Percentiles rank a stretch among this genome's conserved stretches.
Conservation (phyloP, 768 basidiomycete genomes). For the Strobilomyces echinocephalus region DNA sequence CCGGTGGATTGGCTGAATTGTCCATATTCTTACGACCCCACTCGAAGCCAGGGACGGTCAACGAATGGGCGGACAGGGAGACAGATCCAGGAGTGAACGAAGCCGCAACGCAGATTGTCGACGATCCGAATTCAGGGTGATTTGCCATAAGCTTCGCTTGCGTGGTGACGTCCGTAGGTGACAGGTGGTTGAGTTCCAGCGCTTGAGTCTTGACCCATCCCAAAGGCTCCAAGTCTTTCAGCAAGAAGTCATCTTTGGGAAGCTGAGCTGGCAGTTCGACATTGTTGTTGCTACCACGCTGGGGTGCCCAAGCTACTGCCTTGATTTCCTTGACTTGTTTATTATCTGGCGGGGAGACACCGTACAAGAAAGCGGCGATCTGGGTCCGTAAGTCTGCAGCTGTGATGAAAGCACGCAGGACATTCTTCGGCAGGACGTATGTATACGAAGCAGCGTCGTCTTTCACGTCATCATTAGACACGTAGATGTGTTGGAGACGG, state of each 20-base stretch:
- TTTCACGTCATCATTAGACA: conserved; percentile 98
- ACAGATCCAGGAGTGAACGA: conserved; percentile 99
- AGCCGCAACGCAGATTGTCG: conserved; percentile 87
- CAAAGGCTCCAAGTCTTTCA: conserved; percentile 92
- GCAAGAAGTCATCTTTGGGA: conserved; percentile 90
- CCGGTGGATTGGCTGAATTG: conserved; percentile 76
- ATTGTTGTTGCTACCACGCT: conserved; percentile 91
- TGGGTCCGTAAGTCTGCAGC: conserved; percentile 94
- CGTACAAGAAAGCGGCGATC: conserved; percentile 91
- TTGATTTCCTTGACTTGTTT: conserved; percentile 99
- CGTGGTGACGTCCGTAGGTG: conserved; percentile 87
- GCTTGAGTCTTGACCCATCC: conserved; percentile 98
- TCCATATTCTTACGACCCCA: conserved; percentile 96
- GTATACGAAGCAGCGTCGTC: conserved; percentile 95
- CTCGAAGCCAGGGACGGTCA: conserved; percentile 91
- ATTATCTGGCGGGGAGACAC: conserved; percentile 90
- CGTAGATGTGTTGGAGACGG: conserved; percentile 97
- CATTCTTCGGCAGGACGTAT: conserved; percentile 95
- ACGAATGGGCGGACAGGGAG: conserved; percentile 86
- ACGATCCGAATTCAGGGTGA: conserved; percentile 91
- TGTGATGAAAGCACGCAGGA: conserved; percentile 88
- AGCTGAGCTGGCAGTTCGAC: conserved; percentile 87
- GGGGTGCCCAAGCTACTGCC: conserved; percentile 96
- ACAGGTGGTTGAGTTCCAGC: conserved; percentile 85
- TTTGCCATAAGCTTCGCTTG: conserved; percentile 97